A percentile compares a stretch with the other conserved stretches of the same genome.
phyloP scores from a whole-genome alignment of 371 early-diverging fungal species.

The Mortierella sp. region DNA sequence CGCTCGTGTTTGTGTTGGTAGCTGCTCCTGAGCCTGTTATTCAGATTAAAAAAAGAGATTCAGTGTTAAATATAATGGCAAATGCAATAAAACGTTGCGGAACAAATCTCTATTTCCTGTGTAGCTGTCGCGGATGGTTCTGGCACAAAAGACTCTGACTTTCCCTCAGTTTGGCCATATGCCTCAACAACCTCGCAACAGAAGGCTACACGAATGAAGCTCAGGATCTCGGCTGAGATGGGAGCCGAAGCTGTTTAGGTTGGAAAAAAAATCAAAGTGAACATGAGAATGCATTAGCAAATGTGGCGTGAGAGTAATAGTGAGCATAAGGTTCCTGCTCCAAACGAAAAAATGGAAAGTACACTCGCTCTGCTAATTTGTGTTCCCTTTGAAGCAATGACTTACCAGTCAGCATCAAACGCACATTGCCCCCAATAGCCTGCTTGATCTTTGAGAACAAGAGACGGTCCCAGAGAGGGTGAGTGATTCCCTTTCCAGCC shows the following conservation, averaged over 20 bases:
- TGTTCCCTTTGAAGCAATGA: not conserved
- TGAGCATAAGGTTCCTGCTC: not conserved
- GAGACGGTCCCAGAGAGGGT: slow-evolving; percentile 92
- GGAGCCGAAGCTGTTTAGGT: slow-evolving; percentile 86
- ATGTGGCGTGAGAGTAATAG: not conserved
- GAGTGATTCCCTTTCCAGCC: slow-evolving; percentile 71
- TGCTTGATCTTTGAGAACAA: slow-evolving; percentile 90
- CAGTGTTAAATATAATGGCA: too few relatives aligned
- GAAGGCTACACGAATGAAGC: slow-evolving; percentile 91
- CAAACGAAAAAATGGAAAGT: not conserved
- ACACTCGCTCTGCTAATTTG: not conserved
- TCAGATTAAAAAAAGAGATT: not conserved
- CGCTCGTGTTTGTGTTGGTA: slow-evolving; percentile 60
- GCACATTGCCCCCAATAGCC: slow-evolving; percentile 92
- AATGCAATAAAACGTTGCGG: too few relatives aligned
- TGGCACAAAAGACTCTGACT: too few relatives aligned
- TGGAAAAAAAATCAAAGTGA: not conserved
- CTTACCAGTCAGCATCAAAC: slow-evolving; percentile 78
- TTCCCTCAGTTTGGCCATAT: slow-evolving; percentile 93
- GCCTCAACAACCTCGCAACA: slow-evolving; percentile 74
- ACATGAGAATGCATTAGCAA: not conserved
- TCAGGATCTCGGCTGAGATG: slow-evolving; percentile 84
- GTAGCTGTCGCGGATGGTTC: too few relatives aligned
- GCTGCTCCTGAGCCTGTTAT: slow-evolving; percentile 66
- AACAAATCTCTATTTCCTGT: too few relatives aligned